Evolutionary conservation across 805 yeast genomes (phyloP).

Genomic region (Metschnikowia anglica): DNA sequence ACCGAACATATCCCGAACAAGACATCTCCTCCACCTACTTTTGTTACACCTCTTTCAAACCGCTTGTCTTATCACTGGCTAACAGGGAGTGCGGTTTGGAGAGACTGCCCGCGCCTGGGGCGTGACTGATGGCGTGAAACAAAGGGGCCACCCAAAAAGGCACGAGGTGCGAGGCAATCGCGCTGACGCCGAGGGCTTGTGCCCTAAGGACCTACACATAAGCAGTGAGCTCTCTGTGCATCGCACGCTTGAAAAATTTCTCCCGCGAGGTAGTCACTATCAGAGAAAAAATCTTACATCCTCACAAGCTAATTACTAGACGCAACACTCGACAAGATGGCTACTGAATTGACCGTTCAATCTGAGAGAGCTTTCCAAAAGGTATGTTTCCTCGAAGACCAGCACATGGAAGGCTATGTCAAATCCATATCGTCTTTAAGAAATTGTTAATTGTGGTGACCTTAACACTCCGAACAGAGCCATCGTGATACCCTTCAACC

Average conservation of each 20-base stretch:
- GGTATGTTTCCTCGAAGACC: conserved; percentile 55
- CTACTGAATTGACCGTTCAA: conserved; percentile 99
- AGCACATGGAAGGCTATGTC: neutral
- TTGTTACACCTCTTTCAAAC: too few relatives aligned
- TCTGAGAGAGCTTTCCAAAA: conserved; percentile 99
- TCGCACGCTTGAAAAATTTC: conserved; percentile 24
- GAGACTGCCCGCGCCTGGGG: too few relatives aligned
- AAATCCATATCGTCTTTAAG: neutral
- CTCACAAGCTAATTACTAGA: conserved; percentile 16
- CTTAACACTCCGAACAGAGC: too few relatives aligned
- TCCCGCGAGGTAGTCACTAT: conserved; percentile 20
- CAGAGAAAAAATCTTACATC: conserved; percentile 17
- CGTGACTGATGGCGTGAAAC: too few relatives aligned
- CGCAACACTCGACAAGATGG: conserved; percentile 60
- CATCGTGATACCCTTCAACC: too few relatives aligned
- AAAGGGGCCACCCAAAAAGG: too few relatives aligned
- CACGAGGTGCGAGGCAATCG: neutral
- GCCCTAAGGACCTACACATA: conserved; percentile 18
- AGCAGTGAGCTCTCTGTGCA: conserved; percentile 10
- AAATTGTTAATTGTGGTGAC: neutral
- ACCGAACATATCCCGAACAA: too few relatives aligned
- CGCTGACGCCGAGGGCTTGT: conserved; percentile 15
- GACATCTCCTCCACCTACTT: too few relatives aligned
- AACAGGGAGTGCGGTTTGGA: too few relatives aligned
- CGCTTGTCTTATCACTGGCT: too few relatives aligned